Base-by-base conservation (phyloP, 257 asterid species). In the Hygrophila difformis region DNA sequence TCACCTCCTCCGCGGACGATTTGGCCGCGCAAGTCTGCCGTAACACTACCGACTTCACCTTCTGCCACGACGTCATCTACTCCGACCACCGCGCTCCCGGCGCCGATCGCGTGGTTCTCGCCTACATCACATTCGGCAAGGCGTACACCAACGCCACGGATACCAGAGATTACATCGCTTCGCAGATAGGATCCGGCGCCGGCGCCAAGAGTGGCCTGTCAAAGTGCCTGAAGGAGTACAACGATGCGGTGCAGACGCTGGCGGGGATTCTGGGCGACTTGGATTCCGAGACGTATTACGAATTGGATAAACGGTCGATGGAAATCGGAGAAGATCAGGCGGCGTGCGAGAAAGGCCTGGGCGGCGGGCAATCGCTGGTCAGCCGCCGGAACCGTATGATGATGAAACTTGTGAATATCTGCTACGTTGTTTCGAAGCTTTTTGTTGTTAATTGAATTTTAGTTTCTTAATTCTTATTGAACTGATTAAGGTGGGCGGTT, bases 21-120 rank as follows among this genome's bases (percentile, higher is more conserved):
- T 39, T 67, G 33, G 78, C 66, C 18, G 44, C 42, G n/a, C 9
- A 40, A 18, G 55, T 72, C 14, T 72, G 79, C 75, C 47, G 19
- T 35, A 63, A 43, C 20, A 62, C 74, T 6, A 55, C 66, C 0
- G 56, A 59, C 38, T 59, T 58, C 47, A 15, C 16, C 18, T 67
- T 72, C 48, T 72, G 79, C 57, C 57, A 33, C 14, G 56, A 39
- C 16, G 55, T 59, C 17, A 15, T 72, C 33, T 67, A 62, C 68
- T 55, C 75, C 42, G 71, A 67, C 19, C 66, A 60, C 29, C 72
- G 39, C 11, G 57, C 69, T 39, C 23, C 57, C 11, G 12, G 17
- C 16, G 72, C 69, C 48, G 64, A 67, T 13, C 51, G 33, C 9
- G 51, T 16, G 47, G 22, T 17, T 4, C 75, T 72, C 8, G 42